phyloP scores from a whole-genome alignment of 306 rosid genomes.

The Quercus suber region DNA sequence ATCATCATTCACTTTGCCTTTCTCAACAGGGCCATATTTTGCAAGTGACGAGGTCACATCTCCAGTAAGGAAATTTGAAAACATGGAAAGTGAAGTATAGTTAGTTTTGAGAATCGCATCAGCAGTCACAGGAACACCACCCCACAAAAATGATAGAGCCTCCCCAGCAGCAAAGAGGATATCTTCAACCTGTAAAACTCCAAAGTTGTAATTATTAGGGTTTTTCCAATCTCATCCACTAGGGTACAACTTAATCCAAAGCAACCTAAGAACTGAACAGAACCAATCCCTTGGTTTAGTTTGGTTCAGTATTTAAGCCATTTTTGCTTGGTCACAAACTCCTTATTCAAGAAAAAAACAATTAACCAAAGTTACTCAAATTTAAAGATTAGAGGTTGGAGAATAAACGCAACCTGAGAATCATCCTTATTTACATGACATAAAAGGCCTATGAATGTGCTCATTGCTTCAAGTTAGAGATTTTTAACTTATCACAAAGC shows the following conservation, averaged over 20 bases:
- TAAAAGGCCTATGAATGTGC: background rate
- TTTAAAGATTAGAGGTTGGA: background rate
- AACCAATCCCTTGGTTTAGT: background rate
- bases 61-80: constrained; percentile 89
- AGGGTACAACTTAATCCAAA: background rate
- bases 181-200: constrained; percentile 77
- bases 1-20: constrained; percentile 42
- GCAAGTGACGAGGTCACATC: constrained; percentile 58
- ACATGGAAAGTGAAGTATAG: constrained; percentile 79
- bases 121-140: constrained; percentile 88
- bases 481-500: background rate
- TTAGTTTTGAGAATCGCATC: constrained; percentile 86
- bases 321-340: background rate
- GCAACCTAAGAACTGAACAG: background rate
- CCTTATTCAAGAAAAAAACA: background rate
- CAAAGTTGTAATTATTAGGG: constrained; percentile 17
- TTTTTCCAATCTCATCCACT: background rate
- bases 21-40: constrained; percentile 32
- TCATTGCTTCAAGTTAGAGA: background rate
- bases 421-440: background rate
- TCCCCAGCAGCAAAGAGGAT: constrained; percentile 96
- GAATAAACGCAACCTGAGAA: background rate
- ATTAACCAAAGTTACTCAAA: background rate
- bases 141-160: constrained; percentile 96
- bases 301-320: background rate